Evolutionary conservation across 129 eudicot genomes (phyloP).

Genomic region (Lonicera japonica): DNA sequence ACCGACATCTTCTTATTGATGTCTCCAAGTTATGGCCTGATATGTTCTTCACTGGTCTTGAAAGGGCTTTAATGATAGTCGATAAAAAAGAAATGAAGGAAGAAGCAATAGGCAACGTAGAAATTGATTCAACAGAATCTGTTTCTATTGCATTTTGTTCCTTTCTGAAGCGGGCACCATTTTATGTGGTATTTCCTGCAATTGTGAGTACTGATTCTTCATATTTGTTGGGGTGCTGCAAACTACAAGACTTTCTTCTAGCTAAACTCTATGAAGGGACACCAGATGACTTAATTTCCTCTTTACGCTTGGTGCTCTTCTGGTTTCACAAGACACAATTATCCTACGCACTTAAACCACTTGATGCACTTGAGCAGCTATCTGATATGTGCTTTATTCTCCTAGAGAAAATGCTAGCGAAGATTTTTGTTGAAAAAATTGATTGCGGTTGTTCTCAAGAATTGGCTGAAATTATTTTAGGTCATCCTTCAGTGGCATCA

Average conservation of each 20-base stretch:
- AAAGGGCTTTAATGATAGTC: constrained; percentile 8
- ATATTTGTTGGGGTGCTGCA: constrained; percentile 20
- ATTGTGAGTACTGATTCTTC: constrained; percentile 28
- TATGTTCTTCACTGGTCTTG: constrained; percentile 41
- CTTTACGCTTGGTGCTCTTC: constrained; percentile 57
- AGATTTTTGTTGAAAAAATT: constrained; percentile 14
- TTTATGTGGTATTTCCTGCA: constrained; percentile 61
- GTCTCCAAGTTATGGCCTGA: constrained; percentile 61
- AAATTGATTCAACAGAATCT: constrained; percentile 25
- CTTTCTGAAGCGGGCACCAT: constrained; percentile 54
- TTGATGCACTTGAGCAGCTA: constrained; percentile 31
- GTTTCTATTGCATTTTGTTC: constrained; percentile 47
- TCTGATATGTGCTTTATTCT: constrained; percentile 55
- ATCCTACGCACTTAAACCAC: constrained; percentile 35
- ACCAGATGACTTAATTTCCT: constrained; percentile 36
- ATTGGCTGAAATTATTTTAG: constrained; percentile 53
- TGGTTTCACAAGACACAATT: constrained; percentile 46
- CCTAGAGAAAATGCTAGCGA: constrained; percentile 42
- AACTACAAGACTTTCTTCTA: constrained; percentile 48
- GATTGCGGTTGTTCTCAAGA: constrained; percentile 18
- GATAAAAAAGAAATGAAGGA: constrained; percentile 18
- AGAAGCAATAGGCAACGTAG: neutral
- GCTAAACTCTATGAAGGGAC: constrained; percentile 45
- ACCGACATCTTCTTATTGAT: constrained; percentile 37
- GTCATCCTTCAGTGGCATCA: constrained; percentile 60